A percentile compares a stretch with the other conserved stretches of the same genome.
Evolutionary conservation across 169 alveolate genomes (phyloP).

Genomic region (Cryptosporidium ubiquitum): DNA sequence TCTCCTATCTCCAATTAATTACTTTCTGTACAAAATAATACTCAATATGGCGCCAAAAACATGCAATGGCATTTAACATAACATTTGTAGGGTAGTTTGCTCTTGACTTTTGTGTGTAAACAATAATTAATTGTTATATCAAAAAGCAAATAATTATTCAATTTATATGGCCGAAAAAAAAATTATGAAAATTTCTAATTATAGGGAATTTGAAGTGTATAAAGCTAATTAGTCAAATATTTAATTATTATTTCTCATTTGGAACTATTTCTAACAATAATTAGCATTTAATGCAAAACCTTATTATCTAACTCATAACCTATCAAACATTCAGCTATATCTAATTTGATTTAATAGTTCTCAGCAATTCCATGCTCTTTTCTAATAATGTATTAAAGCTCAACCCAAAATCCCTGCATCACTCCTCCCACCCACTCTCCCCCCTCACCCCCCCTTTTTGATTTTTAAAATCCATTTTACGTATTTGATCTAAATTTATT

Average conservation of each 20-base stretch:
- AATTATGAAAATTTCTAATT: not conserved
- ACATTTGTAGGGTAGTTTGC: not conserved
- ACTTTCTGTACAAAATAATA: too few relatives aligned
- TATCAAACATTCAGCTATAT: too few relatives aligned
- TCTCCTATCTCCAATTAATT: not conserved
- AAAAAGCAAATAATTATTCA: not conserved
- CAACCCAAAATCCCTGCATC: not conserved
- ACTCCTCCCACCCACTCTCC: not conserved
- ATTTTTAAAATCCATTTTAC: not conserved
- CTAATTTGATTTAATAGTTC: not conserved
- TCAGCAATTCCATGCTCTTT: not conserved
- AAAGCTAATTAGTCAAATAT: too few relatives aligned
- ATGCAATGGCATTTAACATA: not conserved
- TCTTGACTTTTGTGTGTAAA: not conserved
- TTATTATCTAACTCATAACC: too few relatives aligned
- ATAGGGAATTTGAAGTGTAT: not conserved
- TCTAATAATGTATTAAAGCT: too few relatives aligned
- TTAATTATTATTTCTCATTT: too few relatives aligned
- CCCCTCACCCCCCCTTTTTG: not conserved
- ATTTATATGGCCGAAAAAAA: not conserved
- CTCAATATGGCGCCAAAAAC: not conserved
- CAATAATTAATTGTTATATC: too few relatives aligned
- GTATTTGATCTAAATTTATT: constrained; percentile 13
- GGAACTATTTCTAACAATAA: not conserved
- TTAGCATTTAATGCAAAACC: too few relatives aligned